Percentiles rank a stretch among this genome's conserved stretches.
phyloP scores from a whole-genome alignment of 2,329 filamentous ascomycete species.

The Geosmithia putterillii region DNA sequence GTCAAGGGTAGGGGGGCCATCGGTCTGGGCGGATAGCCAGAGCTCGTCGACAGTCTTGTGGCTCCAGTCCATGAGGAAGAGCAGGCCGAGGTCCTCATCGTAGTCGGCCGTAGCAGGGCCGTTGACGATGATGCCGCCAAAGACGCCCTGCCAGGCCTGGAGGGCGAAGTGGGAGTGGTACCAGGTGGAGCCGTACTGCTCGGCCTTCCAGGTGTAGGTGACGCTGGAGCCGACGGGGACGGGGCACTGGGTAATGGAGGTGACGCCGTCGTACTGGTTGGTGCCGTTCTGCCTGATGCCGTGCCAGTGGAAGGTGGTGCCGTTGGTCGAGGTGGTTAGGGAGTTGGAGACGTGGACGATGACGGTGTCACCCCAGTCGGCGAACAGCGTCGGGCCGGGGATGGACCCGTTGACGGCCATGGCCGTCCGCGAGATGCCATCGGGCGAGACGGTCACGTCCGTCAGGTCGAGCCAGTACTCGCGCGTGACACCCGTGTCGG shows the following conservation, averaged over 20 bases:
- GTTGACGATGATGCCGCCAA: constrained; percentile 49
- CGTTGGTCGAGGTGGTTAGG: constrained; percentile 28
- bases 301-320: constrained; percentile 51
- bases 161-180: constrained; percentile 46
- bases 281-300: constrained; percentile 45
- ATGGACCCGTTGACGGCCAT: constrained; percentile 43
- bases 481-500: constrained; percentile 34
- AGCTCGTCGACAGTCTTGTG: constrained; percentile 29
- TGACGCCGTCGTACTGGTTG: constrained; percentile 43
- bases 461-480: constrained; percentile 34
- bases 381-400: constrained; percentile 46
- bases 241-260: constrained; percentile 39
- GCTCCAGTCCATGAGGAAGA: constrained; percentile 49
- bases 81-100: constrained; percentile 48
- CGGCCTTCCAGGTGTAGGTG: constrained; percentile 39
- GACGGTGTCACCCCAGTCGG: constrained; percentile 37
- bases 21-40: constrained; percentile 11
- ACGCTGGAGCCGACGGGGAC: constrained; percentile 35
- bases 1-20: constrained; percentile 22
- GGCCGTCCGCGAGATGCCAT: constrained; percentile 27
- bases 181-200: constrained; percentile 45
- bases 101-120: constrained; percentile 47
- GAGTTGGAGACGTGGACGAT: constrained; percentile 42
- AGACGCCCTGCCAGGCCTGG: constrained; percentile 42
- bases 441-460: constrained; percentile 26